Percentiles rank a stretch among this genome's conserved stretches.
phyloP scores from a whole-genome alignment of 495 filamentous ascomycete species.

The Aspergillus cristatus region DNA sequence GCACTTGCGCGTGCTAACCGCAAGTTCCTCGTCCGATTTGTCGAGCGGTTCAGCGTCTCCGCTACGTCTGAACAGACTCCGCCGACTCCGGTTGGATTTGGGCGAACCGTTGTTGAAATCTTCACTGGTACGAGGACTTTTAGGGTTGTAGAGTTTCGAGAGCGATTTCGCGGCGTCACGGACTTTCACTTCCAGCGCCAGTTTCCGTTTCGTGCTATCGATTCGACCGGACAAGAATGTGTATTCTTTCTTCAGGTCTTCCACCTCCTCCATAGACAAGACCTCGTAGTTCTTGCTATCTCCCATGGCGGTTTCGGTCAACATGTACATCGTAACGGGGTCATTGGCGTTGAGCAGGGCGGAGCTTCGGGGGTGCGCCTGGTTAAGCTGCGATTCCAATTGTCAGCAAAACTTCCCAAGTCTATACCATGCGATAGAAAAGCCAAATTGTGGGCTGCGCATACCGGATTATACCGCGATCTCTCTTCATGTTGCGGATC shows the following conservation, averaged over 20 bases:
- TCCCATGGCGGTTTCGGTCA: slow-evolving; percentile 85
- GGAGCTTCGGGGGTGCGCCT: slow-evolving; percentile 29
- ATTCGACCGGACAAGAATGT: slow-evolving; percentile 60
- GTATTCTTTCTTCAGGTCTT: slow-evolving; percentile 79
- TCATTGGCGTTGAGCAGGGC: slow-evolving; percentile 41
- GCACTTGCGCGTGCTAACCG: slow-evolving; percentile 66
- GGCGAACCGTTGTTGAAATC: slow-evolving; percentile 20
- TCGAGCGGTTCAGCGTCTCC: slow-evolving; percentile 23
- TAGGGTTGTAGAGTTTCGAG: too few relatives aligned
- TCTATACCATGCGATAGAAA: too few relatives aligned
- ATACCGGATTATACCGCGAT: slow-evolving; percentile 33
- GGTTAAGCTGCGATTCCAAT: slow-evolving; percentile 29
- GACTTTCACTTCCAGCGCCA: slow-evolving; percentile 87
- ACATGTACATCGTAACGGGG: slow-evolving; percentile 65
- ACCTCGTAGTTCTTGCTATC: slow-evolving; percentile 81
- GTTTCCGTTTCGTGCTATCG: slow-evolving; percentile 66
- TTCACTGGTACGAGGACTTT: slow-evolving; percentile 28
- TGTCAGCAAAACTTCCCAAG: slow-evolving; percentile 11
- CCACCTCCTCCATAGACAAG: slow-evolving; percentile 81
- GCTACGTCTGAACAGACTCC: slow-evolving; percentile 44
- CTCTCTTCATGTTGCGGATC: slow-evolving; percentile 26
- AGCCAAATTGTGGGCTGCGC: slow-evolving; percentile 7
- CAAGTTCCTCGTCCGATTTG: slow-evolving; percentile 65
- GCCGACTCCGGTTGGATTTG: slow-evolving; percentile 23
- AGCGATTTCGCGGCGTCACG: slow-evolving; percentile 80